Evolutionary conservation across 2,329 filamentous ascomycete species (phyloP), one percentile per base, ranked within the genome.

Genomic region (Balansia obtecta): DNA sequence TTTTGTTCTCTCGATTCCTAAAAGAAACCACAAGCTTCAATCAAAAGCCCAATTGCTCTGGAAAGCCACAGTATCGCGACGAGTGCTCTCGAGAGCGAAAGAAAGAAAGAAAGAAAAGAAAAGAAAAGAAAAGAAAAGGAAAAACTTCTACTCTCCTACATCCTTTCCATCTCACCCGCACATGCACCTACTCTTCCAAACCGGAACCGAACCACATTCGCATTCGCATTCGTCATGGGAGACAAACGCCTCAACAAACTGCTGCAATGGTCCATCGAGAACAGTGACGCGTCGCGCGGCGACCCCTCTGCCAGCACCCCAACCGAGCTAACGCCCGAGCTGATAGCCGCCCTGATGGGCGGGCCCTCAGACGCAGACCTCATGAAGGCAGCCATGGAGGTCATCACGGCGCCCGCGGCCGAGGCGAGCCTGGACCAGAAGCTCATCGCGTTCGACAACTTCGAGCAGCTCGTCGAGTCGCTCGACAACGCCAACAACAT

Each of bases 401-500:
- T 86, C 51, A 84, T 96, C 62, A 76, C 74, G 10, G 80, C 81
- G 16, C 57, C 70, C 1, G 74, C 78, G 58, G 71, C 80, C 9
- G 76, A 84, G 51, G 71, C 85, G 50, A 77, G 79, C 4, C 74
- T 91, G 46, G 84, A 88, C 42, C 80, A 88, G 68, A 88, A 87
- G 66, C 69, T 94, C 49, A 79, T 83, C 52, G 90, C 90, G 38
- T 94, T 95, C 68, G 90, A 95, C 76, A 95, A 96, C 71, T 85
- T 96, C 55, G 90, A 95, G 71, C 88, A 95, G 67, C 74, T 95
- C 52, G 85, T 96, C 60, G 89, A 96, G 72, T 82, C 80, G 55
- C 81, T 97, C 59, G 93, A 98, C 74, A 98, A 98, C 66, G 91
- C 93, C 52, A 98, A 97, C 73, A 94, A 96, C 69, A 79, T 98